Evolutionary conservation across 2,329 filamentous ascomycete genomes (phyloP).

Genomic region (Blastomyces gilchristii): DNA sequence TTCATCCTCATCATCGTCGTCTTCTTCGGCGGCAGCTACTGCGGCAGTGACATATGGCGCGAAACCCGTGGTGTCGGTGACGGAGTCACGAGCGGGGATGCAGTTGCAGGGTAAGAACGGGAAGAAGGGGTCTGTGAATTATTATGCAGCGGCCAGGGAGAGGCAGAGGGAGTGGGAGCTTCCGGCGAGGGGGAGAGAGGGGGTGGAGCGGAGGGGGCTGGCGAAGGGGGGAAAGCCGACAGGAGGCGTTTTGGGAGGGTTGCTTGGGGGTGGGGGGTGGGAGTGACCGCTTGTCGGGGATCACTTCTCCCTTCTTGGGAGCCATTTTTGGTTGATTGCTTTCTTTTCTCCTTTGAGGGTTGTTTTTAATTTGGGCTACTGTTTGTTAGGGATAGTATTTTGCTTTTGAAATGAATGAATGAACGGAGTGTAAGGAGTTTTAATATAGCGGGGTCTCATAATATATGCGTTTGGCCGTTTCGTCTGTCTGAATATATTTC

Average conservation of each 20-base stretch:
- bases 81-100: slow-evolving; percentile 17
- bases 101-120: slow-evolving; percentile 32
- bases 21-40: background rate
- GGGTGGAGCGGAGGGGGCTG: slow-evolving; percentile 29
- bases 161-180: slow-evolving; percentile 48
- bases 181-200: slow-evolving; percentile 34
- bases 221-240: no score
- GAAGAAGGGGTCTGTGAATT: slow-evolving; percentile 51
- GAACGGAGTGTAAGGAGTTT: background rate
- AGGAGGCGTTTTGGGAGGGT: no score
- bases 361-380: background rate
- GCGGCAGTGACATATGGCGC: background rate
- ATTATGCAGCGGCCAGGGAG: slow-evolving; percentile 45
- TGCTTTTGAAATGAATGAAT: background rate
- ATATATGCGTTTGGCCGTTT: background rate
- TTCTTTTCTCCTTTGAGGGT: background rate
- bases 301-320: background rate
- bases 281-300: slow-evolving; percentile 24
- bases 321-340: no score
- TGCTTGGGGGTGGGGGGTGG: slow-evolving; percentile 33
- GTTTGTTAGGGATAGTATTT: background rate
- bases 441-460: background rate
- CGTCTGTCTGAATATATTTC: background rate
- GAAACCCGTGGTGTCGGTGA: slow-evolving; percentile 15
- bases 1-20: slow-evolving; percentile 5